Percentiles rank a stretch among this genome's conserved stretches.
phyloP scores from a whole-genome alignment of 2,329 filamentous ascomycete genomes.

The Xylaria sp. region DNA sequence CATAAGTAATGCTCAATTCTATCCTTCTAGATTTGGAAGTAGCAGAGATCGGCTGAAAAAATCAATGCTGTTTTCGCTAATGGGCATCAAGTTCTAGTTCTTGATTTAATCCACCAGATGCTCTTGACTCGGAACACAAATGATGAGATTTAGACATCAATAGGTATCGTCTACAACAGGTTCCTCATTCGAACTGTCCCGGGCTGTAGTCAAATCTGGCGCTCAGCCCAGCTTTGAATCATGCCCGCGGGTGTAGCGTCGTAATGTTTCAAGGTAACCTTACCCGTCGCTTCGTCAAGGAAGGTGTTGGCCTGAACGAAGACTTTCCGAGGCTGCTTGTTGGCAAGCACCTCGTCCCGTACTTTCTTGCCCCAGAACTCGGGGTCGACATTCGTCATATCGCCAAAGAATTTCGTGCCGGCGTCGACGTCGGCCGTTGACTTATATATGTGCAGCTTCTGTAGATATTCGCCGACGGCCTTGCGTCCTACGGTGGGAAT shows the following conservation, averaged over 20 bases:
- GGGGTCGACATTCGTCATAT: constrained; percentile 82
- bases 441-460: constrained; percentile 94
- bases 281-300: constrained; percentile 72
- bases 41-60: constrained; percentile 10
- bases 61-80: constrained; percentile 4
- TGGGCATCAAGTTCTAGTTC: background rate
- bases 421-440: constrained; percentile 83
- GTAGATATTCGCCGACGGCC: constrained; percentile 84
- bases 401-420: constrained; percentile 82
- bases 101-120: background rate
- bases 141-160: background rate
- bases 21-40: constrained; percentile 5
- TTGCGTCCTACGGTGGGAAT: constrained; percentile 85
- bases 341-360: constrained; percentile 76
- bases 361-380: constrained; percentile 87
- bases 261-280: constrained; percentile 85
- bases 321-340: constrained; percentile 86
- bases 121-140: background rate
- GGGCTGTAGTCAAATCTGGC: constrained; percentile 54
- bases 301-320: constrained; percentile 95
- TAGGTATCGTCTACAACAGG: constrained; percentile 12
- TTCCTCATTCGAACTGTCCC: constrained; percentile 2
- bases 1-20: constrained; percentile 17
- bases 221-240: constrained; percentile 82
- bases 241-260: constrained; percentile 82